Evolutionary conservation across 2,329 filamentous ascomycete genomes (phyloP).

Genomic region (Phoma sp.): DNA sequence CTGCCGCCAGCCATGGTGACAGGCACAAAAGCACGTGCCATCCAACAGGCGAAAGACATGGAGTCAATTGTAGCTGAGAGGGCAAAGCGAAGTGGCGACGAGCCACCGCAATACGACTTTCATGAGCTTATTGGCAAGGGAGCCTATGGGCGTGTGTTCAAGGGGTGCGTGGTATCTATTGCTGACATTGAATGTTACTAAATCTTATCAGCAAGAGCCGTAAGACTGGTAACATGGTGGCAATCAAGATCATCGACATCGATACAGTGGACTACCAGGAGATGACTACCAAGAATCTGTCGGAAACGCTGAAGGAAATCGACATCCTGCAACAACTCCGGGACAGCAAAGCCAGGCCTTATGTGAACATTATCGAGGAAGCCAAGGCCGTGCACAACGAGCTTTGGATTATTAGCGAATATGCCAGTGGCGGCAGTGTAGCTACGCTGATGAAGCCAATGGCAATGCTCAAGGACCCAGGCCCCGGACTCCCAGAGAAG

Average conservation of each 20-base stretch:
- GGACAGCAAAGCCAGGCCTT: conserved; percentile 77
- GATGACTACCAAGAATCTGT: conserved; percentile 50
- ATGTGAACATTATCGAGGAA: conserved; percentile 83
- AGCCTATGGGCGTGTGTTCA: conserved; percentile 76
- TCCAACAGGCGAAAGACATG: conserved; percentile 75
- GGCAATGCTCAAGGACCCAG: conserved; percentile 30
- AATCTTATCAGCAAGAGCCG: conserved; percentile 46
- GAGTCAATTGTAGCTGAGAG: conserved; percentile 67
- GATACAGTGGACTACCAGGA: conserved; percentile 70
- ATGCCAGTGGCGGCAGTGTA: conserved; percentile 83
- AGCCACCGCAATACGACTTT: conserved; percentile 70
- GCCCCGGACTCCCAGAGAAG: conserved; percentile 59
- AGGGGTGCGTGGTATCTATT: conserved; percentile 53
- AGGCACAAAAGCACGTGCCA: conserved; percentile 63
- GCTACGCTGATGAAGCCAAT: conserved; percentile 64
- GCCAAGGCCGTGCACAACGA: conserved; percentile 77
- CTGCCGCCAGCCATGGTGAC: conserved; percentile 35
- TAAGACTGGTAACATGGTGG: conserved; percentile 62
- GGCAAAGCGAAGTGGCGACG: conserved; percentile 64
- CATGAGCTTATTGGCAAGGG: conserved; percentile 77
- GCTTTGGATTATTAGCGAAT: conserved; percentile 89
- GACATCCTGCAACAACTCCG: conserved; percentile 73
- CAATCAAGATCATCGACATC: conserved; percentile 84
- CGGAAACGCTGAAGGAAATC: conserved; percentile 66
- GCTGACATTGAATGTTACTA: conserved; percentile 13